phyloP scores from a whole-genome alignment of 306 rosid species.

The Acacia acuminata region DNA sequence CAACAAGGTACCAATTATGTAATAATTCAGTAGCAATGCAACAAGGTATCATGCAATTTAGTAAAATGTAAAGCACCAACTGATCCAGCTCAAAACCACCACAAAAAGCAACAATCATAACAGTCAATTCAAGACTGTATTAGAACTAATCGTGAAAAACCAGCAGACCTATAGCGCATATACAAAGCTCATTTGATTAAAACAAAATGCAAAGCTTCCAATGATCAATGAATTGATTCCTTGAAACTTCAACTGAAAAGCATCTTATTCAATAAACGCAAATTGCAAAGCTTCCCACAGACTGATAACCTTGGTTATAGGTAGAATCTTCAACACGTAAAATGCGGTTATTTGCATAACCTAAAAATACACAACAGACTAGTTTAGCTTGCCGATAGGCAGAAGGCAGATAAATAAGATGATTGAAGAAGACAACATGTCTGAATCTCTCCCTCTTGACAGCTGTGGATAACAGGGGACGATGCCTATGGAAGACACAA shows the following conservation, averaged over 20 bases:
- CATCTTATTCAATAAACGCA: background rate
- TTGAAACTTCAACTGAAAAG: background rate
- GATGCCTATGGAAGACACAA: too few relatives aligned
- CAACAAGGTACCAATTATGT: background rate
- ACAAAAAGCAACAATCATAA: background rate
- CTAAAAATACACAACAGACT: too few relatives aligned
- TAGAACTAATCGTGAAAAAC: background rate
- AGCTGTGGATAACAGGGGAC: too few relatives aligned
- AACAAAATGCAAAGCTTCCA: background rate
- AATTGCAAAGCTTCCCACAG: background rate
- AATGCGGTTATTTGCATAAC: too few relatives aligned
- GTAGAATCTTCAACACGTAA: too few relatives aligned
- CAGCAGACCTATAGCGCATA: background rate
- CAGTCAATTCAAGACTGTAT: background rate
- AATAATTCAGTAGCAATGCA: background rate
- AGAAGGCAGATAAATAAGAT: too few relatives aligned
- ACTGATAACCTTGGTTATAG: too few relatives aligned
- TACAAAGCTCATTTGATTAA: background rate
- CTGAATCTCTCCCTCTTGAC: too few relatives aligned
- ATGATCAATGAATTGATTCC: background rate
- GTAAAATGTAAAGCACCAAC: background rate
- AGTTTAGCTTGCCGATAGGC: too few relatives aligned
- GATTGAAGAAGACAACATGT: too few relatives aligned
- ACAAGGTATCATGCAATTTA: background rate
- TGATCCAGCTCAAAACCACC: background rate